Conservation (phyloP, 1,139 yeast genomes). For the Pneumocystis carinii region DNA sequence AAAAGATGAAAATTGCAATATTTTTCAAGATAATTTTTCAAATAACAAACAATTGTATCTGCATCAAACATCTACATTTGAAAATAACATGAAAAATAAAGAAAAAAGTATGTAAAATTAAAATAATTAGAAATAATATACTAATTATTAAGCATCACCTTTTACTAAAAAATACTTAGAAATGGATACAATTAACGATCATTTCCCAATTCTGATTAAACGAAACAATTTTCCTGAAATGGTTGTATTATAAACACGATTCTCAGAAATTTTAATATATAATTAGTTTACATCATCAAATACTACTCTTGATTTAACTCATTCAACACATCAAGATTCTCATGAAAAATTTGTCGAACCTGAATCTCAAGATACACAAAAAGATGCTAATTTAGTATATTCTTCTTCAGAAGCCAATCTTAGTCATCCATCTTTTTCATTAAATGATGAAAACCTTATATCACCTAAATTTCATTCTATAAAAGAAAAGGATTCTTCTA, state of each 20-base stretch:
- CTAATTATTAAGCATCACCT: background rate
- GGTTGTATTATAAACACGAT: background rate
- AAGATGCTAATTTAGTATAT: background rate
- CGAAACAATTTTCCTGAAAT: conserved; percentile 17
- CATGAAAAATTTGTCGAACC: background rate
- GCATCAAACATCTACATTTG: background rate
- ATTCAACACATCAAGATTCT: background rate
- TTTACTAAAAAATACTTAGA: conserved; percentile 15
- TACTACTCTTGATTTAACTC: conserved; percentile 1
- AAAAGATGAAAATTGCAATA: background rate
- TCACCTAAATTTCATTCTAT: background rate
- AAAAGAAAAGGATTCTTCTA: background rate
- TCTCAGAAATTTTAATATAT: background rate
- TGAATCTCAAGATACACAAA: background rate
- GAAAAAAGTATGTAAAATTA: background rate
- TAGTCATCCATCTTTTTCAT: background rate
- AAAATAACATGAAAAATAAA: background rate
- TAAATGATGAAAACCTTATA: background rate
- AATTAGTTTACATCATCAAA: conserved; percentile 3
- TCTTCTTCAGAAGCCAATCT: background rate
- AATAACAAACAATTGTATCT: background rate
- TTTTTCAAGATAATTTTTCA: background rate
- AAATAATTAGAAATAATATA: background rate
- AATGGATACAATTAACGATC: conserved; percentile 28
- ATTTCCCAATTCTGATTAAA: conserved; percentile 28